Evolutionary conservation across 345 rosid genomes (phyloP), one percentile per base, ranked within the genome.

Genomic region (Eucalyptus dawsonii): DNA sequence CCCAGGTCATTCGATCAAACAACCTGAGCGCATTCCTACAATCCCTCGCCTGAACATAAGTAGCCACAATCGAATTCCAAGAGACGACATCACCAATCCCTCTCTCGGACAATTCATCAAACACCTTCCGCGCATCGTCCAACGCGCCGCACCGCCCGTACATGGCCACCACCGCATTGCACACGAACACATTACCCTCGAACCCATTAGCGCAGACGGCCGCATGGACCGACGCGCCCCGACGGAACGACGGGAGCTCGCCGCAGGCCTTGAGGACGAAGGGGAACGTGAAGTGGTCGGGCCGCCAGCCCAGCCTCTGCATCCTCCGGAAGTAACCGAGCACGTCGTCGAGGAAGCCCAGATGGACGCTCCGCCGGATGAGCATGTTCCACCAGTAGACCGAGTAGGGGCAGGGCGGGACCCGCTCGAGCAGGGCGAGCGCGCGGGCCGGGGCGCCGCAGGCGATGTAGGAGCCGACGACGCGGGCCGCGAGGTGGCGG

Each of bases 191-290:
- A 91, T 97, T 95, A 8, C 91, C 91, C 1, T 90, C 92, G 87
- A 95, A 95, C 50, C 99, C 99, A 12, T 87, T 87, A 7, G 87
- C 81, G 49, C 47, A 80, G 5, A 94, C 92, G 85, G 93, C 87
- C 31, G 91, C 94, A 44, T 97, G 99, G 34, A 94, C 88, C 9
- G 96, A 91, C 22, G 90, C 92, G 25, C 99, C 97, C 17, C 65
- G 65, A 17, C 86, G 89, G 58, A 89, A 87, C 5, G 92, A 94
- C 13, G 92, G 87, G n/a, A 93, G 60, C 83, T 94, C 96, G 9
- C 98, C 98, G 47, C 95, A 96, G 50, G 98, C 98, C 89, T 95
- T 97, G 88, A 96, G 93, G 80, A 96, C 95, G 69, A 95, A 95
- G 25, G 99, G 97, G 91, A 90, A 94, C 45, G 99, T 97, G 89